Evolutionary conservation across 352 stramenopile genomes (phyloP).

Genomic region (Halophytophthora batemanensis): DNA sequence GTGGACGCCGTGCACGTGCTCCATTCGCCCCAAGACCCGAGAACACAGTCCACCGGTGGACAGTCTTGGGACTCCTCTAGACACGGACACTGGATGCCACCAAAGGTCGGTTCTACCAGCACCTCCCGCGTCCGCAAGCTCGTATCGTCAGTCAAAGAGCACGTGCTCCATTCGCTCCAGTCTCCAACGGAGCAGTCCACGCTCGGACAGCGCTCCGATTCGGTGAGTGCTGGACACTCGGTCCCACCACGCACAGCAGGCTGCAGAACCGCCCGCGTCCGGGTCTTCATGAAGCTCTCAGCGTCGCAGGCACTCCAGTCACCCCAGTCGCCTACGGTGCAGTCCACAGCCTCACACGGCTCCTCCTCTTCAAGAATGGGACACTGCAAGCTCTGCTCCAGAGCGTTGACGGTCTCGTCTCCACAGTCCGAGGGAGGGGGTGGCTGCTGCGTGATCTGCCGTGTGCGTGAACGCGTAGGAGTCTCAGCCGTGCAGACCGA

Average conservation of each 20-base stretch:
- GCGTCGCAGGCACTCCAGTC: constrained; percentile 42
- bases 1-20: constrained; percentile 42
- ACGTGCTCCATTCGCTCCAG: constrained; percentile 38
- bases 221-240: constrained; percentile 32
- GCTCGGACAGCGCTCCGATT: constrained; percentile 31
- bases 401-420: constrained; percentile 13
- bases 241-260: constrained; percentile 33
- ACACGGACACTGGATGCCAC: constrained; percentile 32
- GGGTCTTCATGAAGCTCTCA: constrained; percentile 36
- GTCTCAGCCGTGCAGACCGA: constrained; percentile 36
- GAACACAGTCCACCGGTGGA: constrained; percentile 40
- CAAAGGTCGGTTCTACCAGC: constrained; percentile 15
- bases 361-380: constrained; percentile 37
- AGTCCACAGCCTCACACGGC: constrained; percentile 47
- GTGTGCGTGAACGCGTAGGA: constrained; percentile 38
- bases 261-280: constrained; percentile 35
- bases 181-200: constrained; percentile 36
- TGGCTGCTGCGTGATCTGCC: constrained; percentile 33
- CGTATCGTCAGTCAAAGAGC: constrained; percentile 23
- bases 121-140: constrained; percentile 28
- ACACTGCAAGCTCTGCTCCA: constrained; percentile 22
- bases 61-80: constrained; percentile 29
- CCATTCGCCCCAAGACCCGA: constrained; percentile 42
- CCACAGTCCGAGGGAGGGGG: constrained; percentile 28
- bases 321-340: constrained; percentile 45